phyloP scores from a whole-genome alignment of 1,284 basidiomycete species.

The Ustilago lituana region DNA sequence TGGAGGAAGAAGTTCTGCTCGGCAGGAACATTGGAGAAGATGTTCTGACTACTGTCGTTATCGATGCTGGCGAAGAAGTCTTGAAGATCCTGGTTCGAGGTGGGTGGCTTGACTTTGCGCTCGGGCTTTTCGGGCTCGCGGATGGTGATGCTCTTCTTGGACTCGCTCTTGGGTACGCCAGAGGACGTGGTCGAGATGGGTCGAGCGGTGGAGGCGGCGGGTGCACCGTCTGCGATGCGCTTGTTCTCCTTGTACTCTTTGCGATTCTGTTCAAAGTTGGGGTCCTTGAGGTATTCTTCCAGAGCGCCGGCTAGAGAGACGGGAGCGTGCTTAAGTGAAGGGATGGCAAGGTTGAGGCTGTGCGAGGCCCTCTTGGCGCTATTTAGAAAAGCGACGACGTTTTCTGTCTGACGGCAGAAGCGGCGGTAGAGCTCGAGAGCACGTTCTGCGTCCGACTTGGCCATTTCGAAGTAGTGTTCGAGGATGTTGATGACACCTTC shows the following conservation, averaged over 20 bases:
- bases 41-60: constrained; percentile 76
- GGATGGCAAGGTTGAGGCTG: constrained; percentile 89
- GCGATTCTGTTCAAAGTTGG: constrained; percentile 92
- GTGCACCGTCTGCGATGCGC: constrained; percentile 75
- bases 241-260: constrained; percentile 89
- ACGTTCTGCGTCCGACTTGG: constrained; percentile 84
- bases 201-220: constrained; percentile 19
- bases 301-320: constrained; percentile 90
- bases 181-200: constrained; percentile 16
- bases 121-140: constrained; percentile 53
- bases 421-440: constrained; percentile 89
- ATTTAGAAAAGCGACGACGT: constrained; percentile 91
- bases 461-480: constrained; percentile 99
- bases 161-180: constrained; percentile 38
- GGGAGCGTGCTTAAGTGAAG: constrained; percentile 93
- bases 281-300: constrained; percentile 94
- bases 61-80: constrained; percentile 96
- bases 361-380: constrained; percentile 92
- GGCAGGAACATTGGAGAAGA: constrained; percentile 71
- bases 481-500: constrained; percentile 95
- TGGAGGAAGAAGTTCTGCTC: constrained; percentile 49
- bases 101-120: constrained; percentile 46
- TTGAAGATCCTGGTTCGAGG: constrained; percentile 71
- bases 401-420: constrained; percentile 94
- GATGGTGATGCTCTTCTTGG: constrained; percentile 51